Evolutionary conservation across 2,329 filamentous ascomycete species (phyloP).

Genomic region (Aaosphaeria pasadenensis): DNA sequence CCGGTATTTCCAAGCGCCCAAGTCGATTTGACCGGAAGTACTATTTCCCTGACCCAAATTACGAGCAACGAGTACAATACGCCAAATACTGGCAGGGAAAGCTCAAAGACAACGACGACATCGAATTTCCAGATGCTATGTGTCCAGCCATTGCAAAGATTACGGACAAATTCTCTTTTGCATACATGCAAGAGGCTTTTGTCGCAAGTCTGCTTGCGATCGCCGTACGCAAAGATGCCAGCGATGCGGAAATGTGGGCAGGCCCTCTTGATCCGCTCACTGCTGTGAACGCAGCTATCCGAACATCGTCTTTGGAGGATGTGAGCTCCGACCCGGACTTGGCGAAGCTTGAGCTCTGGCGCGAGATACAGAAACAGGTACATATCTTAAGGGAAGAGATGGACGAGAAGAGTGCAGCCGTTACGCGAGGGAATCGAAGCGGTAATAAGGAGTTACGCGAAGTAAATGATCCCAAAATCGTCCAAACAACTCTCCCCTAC

Average conservation of each 20-base stretch:
- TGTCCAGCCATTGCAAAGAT: conserved; percentile 40
- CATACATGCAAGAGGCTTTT: conserved; percentile 47
- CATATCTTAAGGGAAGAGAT: conserved; percentile 42
- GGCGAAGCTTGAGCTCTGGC: conserved; percentile 39
- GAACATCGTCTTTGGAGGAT: not conserved
- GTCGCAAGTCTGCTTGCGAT: conserved; percentile 39
- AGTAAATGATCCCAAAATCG: too few relatives aligned
- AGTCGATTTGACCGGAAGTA: conserved; percentile 49
- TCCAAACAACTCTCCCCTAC: too few relatives aligned
- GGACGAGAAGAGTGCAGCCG: conserved; percentile 15
- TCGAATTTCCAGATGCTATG: conserved; percentile 42
- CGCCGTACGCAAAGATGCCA: conserved; percentile 19
- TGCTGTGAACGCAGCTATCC: not conserved
- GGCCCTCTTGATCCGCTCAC: conserved; percentile 26
- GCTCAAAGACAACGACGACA: conserved; percentile 31
- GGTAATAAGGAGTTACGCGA: too few relatives aligned
- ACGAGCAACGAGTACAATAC: conserved; percentile 40
- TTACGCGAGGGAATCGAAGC: too few relatives aligned
- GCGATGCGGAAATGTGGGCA: conserved; percentile 12
- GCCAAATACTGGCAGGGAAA: conserved; percentile 45
- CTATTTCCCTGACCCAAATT: conserved; percentile 41
- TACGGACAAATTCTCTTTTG: conserved; percentile 45
- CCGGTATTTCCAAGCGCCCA: conserved; percentile 54
- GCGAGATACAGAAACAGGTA: conserved; percentile 42
- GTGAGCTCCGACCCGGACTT: conserved; percentile 23